These are phyloP conservation scores for Dactylellina haptotyla DNA, from an alignment of 2,329 filamentous ascomycete genomes.

Conservation along the genomic window DNA sequence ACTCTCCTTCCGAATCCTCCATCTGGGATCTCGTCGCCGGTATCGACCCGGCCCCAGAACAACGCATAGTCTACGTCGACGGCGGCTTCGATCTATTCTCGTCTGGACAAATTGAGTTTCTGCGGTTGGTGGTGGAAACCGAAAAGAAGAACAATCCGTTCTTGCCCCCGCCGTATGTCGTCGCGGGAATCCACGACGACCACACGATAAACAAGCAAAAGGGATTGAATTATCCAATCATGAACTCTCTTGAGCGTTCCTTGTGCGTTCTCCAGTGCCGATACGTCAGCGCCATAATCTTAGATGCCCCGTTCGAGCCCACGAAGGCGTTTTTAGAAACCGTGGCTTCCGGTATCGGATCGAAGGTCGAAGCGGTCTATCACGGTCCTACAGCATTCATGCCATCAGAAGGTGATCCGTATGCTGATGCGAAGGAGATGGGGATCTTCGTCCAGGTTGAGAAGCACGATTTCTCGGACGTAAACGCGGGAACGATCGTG, in stretches of 20 bases:
- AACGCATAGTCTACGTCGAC: slow-evolving; percentile 92
- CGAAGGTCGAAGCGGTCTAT: slow-evolving; percentile 73
- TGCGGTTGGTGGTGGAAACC: slow-evolving; percentile 76
- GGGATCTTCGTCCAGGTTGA: slow-evolving; percentile 84
- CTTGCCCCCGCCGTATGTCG: slow-evolving; percentile 84
- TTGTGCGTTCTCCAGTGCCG: slow-evolving; percentile 95
- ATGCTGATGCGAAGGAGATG: slow-evolving; percentile 77
- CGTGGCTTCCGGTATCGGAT: slow-evolving; percentile 71
- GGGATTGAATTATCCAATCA: slow-evolving; percentile 97
- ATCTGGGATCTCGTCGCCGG: slow-evolving; percentile 74
- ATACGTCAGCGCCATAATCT: slow-evolving; percentile 88
- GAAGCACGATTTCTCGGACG: slow-evolving; percentile 80
- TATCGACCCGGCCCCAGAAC: slow-evolving; percentile 76
- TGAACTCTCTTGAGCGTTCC: slow-evolving; percentile 97
- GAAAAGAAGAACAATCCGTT: slow-evolving; percentile 75
- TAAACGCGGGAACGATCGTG: slow-evolving; percentile 93
- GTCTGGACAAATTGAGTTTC: slow-evolving; percentile 94
- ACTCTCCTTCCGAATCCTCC: slow-evolving; percentile 72
- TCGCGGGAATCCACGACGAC: slow-evolving; percentile 94
- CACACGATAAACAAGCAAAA: slow-evolving; percentile 96
- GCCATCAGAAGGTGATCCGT: slow-evolving; percentile 67
- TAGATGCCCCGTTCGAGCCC: slow-evolving; percentile 88
- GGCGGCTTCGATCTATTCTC: slow-evolving; percentile 97
- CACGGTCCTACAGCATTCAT: slow-evolving; percentile 97
- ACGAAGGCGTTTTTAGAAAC: slow-evolving; percentile 79